phyloP scores from a whole-genome alignment of 805 yeast genomes.

The Lipomyces yamadae region DNA sequence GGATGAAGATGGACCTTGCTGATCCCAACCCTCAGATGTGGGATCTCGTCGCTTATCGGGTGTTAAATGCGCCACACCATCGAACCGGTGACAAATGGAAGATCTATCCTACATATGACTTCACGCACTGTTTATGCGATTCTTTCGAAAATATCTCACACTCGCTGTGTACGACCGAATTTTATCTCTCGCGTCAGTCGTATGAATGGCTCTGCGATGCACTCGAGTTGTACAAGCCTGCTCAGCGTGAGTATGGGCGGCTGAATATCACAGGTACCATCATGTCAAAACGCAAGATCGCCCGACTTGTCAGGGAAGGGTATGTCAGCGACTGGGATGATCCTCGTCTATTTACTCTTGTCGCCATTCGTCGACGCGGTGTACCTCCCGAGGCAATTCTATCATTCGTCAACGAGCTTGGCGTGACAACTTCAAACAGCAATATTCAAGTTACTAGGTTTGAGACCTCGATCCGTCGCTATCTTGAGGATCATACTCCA shows the following conservation, averaged over 20 bases:
- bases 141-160: constrained; percentile 95
- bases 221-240: constrained; percentile 93
- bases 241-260: constrained; percentile 98
- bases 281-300: constrained; percentile 93
- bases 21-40: constrained; percentile 99
- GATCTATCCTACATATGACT: constrained; percentile 97
- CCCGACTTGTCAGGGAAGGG: constrained; percentile 80
- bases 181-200: constrained; percentile 86
- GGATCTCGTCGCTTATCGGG: constrained; percentile 98
- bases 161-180: constrained; percentile 95
- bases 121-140: constrained; percentile 99
- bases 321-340: constrained; percentile 97
- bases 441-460: constrained; percentile 89
- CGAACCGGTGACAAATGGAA: constrained; percentile 98
- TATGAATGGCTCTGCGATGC: constrained; percentile 99
- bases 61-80: constrained; percentile 88
- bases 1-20: constrained; percentile 92
- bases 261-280: constrained; percentile 93
- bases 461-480: constrained; percentile 85
- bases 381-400: constrained; percentile 98
- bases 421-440: constrained; percentile 93
- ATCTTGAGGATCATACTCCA: constrained; percentile 88
- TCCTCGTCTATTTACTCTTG: constrained; percentile 93
- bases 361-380: constrained; percentile 95
- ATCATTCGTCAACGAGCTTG: constrained; percentile 89